Evolutionary conservation across 371 early-diverging fungal genomes (phyloP).

Genomic region (Capillidium rhysosporum): DNA sequence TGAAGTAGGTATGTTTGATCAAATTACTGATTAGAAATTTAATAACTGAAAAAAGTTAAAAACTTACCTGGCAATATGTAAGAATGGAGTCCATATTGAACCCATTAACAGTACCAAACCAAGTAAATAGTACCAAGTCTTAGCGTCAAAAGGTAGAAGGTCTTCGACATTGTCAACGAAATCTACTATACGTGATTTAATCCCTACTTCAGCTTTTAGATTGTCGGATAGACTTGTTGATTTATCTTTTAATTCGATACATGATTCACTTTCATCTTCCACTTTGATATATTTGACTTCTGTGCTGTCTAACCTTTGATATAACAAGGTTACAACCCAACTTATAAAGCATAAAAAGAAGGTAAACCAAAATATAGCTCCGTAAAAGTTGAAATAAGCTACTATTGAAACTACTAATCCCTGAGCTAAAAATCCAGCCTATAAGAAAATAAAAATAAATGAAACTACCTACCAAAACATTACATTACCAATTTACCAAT

Average conservation of each 20-base stretch:
- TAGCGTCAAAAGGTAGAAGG: not conserved
- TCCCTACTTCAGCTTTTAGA: no score
- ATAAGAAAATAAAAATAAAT: not conserved
- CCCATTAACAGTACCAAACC: not conserved
- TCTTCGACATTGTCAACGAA: not conserved
- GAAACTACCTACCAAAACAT: no score
- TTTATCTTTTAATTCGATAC: no score
- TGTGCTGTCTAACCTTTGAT: not conserved
- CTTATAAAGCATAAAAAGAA: not conserved
- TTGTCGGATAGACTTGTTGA: no score
- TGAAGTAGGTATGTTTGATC: not conserved
- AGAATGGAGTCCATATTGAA: conserved; percentile 3
- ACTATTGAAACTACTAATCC: not conserved
- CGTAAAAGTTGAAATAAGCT: not conserved
- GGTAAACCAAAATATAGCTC: conserved; percentile 2
- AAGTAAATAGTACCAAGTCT: conserved; percentile 4
- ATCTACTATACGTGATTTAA: no score
- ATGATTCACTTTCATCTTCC: no score
- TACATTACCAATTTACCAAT: not conserved
- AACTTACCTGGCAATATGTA: conserved; percentile 1
- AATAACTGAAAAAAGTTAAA: not conserved
- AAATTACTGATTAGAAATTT: not conserved
- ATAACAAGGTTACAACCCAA: not conserved
- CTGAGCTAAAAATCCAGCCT: not conserved
- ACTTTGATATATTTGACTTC: no score